Base-by-base conservation (phyloP, 352 stramenopile species). In the Globisporangium okanoganense region DNA sequence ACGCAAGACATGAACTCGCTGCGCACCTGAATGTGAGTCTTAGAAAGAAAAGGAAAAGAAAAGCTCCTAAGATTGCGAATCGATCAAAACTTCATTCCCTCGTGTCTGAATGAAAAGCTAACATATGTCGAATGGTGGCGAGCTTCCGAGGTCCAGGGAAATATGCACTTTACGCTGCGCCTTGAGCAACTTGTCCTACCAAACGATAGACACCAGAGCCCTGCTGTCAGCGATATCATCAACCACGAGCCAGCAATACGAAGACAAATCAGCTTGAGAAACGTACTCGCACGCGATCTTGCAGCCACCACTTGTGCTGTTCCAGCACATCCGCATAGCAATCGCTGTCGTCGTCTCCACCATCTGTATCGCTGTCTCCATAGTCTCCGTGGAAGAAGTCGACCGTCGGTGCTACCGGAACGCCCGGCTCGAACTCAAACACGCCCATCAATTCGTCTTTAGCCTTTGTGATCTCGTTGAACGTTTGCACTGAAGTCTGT, bases 1-100 rank as follows among this genome's bases (percentile, higher is more conserved):
- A 18, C 49, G 62, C 16, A 79, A 73, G 56, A 65, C 41, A 25
- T 29, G 47, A 48, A 20, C 51, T 27, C 13, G 27, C 27, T 13
- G 36, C 35, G 7, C n/a, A 62, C 18, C 27, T 24, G 25, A 8
- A 40, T 50, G 27, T 9, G 45, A 54, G 20, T 3, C 2, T 45
- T 12, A 16, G n/a, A n/a, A n/a, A n/a, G n/a, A 22, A 20, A 14
- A 59, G 3, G 5, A 35, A 52, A 5, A 22, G 7, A 43, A 43
- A 20, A n/a, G n/a, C 18, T 36, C 5, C 29, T 35, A 7, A 20
- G 12, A 8, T 3, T 35, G 33, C 20, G 33, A n/a, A 33, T 20
- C 5, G 10, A 55, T 18, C 18, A 41, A 38, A 41, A n/a, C 16
- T 52, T 6, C 12, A 24, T 16, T 20, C n/a, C 48, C 16, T 16